Evolutionary conservation across 257 asterid species (phyloP).

Genomic region (Orobanche coerulescens): DNA sequence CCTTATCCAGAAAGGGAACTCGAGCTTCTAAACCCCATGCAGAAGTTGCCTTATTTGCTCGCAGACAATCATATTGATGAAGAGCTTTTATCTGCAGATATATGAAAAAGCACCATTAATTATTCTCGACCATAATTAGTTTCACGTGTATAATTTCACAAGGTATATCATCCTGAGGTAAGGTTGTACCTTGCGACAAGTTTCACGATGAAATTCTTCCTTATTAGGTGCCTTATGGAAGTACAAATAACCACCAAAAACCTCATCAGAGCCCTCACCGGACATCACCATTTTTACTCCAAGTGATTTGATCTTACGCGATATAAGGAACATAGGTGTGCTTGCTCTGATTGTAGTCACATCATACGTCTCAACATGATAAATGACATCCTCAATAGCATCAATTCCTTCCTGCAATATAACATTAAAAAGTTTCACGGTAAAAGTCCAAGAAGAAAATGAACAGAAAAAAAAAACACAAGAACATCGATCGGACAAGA

Average conservation of each 20-base stretch:
- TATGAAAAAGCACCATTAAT: background rate
- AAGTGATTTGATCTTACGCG: conserved; percentile 78
- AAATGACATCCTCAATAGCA: conserved; percentile 93
- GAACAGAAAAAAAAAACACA: too few species aligned
- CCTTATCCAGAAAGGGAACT: conserved; percentile 82
- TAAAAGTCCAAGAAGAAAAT: too few species aligned
- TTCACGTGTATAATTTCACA: too few species aligned
- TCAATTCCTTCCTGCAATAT: too few species aligned
- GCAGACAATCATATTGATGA: conserved; percentile 83
- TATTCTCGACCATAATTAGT: too few species aligned
- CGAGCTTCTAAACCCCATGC: conserved; percentile 99
- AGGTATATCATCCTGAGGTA: background rate
- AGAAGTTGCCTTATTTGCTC: conserved; percentile 91
- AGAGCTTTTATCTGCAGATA: conserved; percentile 76
- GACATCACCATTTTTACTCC: conserved; percentile 95
- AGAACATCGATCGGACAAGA: too few species aligned
- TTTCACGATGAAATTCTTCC: conserved; percentile 79
- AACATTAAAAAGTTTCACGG: too few species aligned
- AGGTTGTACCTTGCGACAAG: conserved; percentile 73
- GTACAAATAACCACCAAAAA: conserved; percentile 98
- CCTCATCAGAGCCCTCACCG: conserved; percentile 94
- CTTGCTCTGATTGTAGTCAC: conserved; percentile 94
- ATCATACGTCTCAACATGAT: conserved; percentile 85
- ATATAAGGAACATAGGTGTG: conserved; percentile 98
- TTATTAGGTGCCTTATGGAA: conserved; percentile 91